These are phyloP conservation scores for Aspergillus avenaceus DNA, from an alignment of 495 filamentous ascomycete species.

Conservation along the genomic window DNA sequence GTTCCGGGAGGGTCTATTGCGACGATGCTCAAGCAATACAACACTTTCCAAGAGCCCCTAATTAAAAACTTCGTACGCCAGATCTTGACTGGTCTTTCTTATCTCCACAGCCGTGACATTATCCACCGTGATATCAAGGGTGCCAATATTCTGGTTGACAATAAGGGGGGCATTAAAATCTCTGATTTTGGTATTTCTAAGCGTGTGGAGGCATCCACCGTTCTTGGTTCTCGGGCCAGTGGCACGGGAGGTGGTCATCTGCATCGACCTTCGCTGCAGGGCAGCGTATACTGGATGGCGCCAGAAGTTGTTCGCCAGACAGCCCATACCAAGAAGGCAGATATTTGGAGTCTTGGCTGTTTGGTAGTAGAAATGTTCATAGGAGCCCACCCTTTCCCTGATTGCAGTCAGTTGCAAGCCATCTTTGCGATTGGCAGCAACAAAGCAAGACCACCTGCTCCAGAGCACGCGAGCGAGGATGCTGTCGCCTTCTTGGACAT, in stretches of 20 bases:
- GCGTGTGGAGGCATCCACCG: slow-evolving; percentile 77
- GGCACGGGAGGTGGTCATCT: slow-evolving; percentile 54
- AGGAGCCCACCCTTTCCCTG: slow-evolving; percentile 91
- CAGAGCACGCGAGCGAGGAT: slow-evolving; percentile 78
- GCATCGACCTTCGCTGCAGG: slow-evolving; percentile 88
- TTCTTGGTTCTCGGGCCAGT: slow-evolving; percentile 53
- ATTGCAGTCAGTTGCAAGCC: slow-evolving; percentile 93
- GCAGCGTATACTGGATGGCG: slow-evolving; percentile 99
- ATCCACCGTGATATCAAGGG: slow-evolving; percentile 99
- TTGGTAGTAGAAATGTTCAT: slow-evolving; percentile 99
- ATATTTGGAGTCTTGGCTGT: slow-evolving; percentile 98
- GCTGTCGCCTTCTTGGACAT: slow-evolving; percentile 78
- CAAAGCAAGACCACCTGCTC: slow-evolving; percentile 84
- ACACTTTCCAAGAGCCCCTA: slow-evolving; percentile 85
- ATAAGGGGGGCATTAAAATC: slow-evolving; percentile 98
- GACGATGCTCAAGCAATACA: slow-evolving; percentile 97
- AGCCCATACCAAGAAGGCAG: slow-evolving; percentile 97
- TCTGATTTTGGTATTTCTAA: slow-evolving; percentile 99
- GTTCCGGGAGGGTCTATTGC: slow-evolving; percentile 96
- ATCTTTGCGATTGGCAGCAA: slow-evolving; percentile 97
- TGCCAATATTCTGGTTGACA: slow-evolving; percentile 97
- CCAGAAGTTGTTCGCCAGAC: slow-evolving; percentile 98
- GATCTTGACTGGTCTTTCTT: slow-evolving; percentile 90
- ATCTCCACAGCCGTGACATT: slow-evolving; percentile 91
- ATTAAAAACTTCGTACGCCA: slow-evolving; percentile 97